phyloP scores from a whole-genome alignment of 768 basidiomycete genomes.

The Lactarius trivialis region DNA sequence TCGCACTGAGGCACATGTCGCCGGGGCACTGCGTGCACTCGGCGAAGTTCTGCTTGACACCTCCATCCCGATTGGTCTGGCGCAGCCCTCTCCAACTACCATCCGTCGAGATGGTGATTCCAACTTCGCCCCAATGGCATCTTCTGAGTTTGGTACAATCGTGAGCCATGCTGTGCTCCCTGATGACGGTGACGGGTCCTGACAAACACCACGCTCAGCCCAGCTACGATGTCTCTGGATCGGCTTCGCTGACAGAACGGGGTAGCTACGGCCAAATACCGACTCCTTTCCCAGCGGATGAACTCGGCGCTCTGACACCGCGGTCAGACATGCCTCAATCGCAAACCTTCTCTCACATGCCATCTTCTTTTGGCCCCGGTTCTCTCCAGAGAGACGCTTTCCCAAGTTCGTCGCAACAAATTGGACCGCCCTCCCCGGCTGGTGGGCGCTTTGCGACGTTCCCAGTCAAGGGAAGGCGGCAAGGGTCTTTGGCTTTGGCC shows the following conservation, averaged over 20 bases:
- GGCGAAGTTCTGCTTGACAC: conserved; percentile 45
- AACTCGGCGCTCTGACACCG: conserved; percentile 1
- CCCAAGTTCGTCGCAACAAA: neutral
- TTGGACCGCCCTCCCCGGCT: conserved; percentile 8
- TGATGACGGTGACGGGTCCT: neutral
- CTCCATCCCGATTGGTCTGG: conserved; percentile 29
- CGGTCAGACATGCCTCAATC: neutral
- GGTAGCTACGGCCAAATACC: neutral
- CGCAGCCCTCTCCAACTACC: conserved; percentile 3
- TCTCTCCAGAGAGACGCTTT: neutral
- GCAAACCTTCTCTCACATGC: neutral
- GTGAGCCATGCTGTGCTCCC: neutral
- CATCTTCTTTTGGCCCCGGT: neutral
- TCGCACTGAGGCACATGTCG: conserved; percentile 52
- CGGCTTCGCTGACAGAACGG: neutral
- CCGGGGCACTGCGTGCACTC: conserved; percentile 55
- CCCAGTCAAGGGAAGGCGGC: conserved; percentile 41
- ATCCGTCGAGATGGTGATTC: neutral
- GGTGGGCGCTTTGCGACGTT: conserved; percentile 63
- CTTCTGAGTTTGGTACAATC: neutral
- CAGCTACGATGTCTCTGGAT: neutral
- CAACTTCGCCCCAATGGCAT: neutral
- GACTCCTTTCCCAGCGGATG: neutral
- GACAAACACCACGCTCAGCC: neutral
- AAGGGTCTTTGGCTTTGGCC: conserved; percentile 21